Base-by-base conservation (phyloP, 805 yeast genomes). In the Candida caryicola region DNA sequence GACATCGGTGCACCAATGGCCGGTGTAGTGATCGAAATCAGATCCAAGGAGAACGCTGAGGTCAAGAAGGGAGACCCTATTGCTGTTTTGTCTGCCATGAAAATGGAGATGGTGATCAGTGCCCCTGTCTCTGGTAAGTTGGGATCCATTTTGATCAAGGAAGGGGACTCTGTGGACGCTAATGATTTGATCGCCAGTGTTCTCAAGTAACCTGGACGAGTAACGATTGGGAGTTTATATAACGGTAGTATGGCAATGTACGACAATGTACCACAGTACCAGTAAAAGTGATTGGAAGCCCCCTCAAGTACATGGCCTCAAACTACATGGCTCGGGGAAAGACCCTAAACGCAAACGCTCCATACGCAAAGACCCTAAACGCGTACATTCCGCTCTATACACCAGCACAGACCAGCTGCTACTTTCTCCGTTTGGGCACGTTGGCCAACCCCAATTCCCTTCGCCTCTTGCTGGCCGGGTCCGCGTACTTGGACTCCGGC, bases 1-100 rank as follows among this genome's bases (percentile, higher is more conserved):
- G 96, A 93, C 52, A 82, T 93, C 46, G 98, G 98, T 52, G 95
- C 99, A 4, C 99, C 99, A 67, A 91, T 91, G 98, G 95, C 98
- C 29, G 99, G 99, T 72, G 97, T 90, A 48, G 87, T 91, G 45
- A 87, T 91, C 48, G 99, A 93, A 69, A 85, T 90, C 38, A 86
- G 95, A 59, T 88, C 89, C 47, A 86, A 88, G 72, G 78, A 79
- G 51, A 96, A 95, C 44, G 76, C 81, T 37, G 84, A 83, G 49
- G 95, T 93, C 49, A 88, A 87, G 78, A 91, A 91, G 79, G 99
- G 99, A 50, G 95, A 91, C 60, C 90, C 96, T 23, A 64, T 91
- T 48, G 95, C 95, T 45, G 95, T 91, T 17, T 76, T 91, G 60
- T 81, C 91, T 60, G 99, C 99, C 47, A 91, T 91, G 99, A 91